Percentiles rank a stretch among this genome's conserved stretches.
Evolutionary conservation across 768 basidiomycete genomes (phyloP).

Genomic region (Chiua virens): DNA sequence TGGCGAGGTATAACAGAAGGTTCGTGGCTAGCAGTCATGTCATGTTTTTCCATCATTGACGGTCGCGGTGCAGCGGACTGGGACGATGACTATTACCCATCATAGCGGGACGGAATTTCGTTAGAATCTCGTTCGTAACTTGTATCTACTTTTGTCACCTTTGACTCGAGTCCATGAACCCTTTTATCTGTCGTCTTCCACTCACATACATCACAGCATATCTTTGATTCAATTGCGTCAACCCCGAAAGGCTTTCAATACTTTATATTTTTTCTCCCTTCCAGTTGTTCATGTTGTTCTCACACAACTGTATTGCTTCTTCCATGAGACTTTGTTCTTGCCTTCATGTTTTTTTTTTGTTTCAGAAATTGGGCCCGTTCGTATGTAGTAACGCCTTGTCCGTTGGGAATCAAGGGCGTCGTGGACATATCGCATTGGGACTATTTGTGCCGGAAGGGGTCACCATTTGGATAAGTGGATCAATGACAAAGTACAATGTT

Average conservation of each 20-base stretch:
- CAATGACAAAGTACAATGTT: no score
- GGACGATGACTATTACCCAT: conserved; percentile 52
- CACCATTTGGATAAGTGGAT: no score
- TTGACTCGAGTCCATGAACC: conserved; percentile 8
- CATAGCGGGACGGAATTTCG: conserved; percentile 18
- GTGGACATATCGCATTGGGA: neutral
- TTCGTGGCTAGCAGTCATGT: conserved; percentile 30
- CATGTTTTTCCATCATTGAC: conserved; percentile 2
- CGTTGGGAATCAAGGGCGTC: neutral
- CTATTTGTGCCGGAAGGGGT: no score
- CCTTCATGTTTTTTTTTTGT: neutral
- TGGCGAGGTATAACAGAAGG: conserved; percentile 93
- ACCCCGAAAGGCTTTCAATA: neutral
- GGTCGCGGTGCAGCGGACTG: conserved; percentile 40
- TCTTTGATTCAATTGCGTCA: no score
- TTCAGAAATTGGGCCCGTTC: conserved; percentile 6
- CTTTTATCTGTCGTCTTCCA: conserved; percentile 5
- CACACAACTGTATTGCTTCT: conserved; percentile 7
- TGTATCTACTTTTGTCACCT: conserved; percentile 15
- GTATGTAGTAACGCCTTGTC: conserved; percentile 3
- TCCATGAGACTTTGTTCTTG: neutral
- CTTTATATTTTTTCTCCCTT: neutral
- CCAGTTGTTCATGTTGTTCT: no score
- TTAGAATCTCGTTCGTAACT: conserved; percentile 1
- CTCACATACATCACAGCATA: no score